A percentile compares a stretch with the other conserved stretches of the same genome.
These are phyloP conservation scores for Phialophora expanda DNA, from an alignment of 2,329 filamentous ascomycete genomes.

Conservation along the genomic window DNA sequence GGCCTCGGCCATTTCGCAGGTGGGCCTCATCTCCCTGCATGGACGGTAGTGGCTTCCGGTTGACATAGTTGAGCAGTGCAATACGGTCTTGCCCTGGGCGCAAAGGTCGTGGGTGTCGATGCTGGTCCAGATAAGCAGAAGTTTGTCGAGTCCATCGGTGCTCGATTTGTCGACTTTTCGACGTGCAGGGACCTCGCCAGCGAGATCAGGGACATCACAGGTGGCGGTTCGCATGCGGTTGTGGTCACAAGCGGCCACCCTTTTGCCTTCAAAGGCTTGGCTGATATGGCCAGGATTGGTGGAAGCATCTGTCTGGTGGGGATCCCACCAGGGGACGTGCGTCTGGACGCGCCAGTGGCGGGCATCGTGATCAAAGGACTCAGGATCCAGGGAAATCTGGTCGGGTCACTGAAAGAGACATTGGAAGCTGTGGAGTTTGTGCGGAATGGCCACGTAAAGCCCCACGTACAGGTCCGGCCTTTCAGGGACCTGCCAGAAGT, in stretches of 20 bases:
- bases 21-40: slow-evolving; percentile 33
- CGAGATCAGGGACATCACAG: slow-evolving; percentile 47
- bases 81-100: slow-evolving; percentile 52
- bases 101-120: slow-evolving; percentile 52
- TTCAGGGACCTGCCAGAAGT: slow-evolving; percentile 51
- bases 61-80: slow-evolving; percentile 45
- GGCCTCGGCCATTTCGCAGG: slow-evolving; percentile 55
- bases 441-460: slow-evolving; percentile 49
- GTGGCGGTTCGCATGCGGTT: slow-evolving; percentile 46
- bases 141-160: slow-evolving; percentile 49
- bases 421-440: slow-evolving; percentile 55
- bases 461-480: slow-evolving; percentile 49
- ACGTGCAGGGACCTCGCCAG: slow-evolving; percentile 43
- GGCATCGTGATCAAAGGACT: slow-evolving; percentile 55
- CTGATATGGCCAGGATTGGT: slow-evolving; percentile 52
- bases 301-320: slow-evolving; percentile 53
- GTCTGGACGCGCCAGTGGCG: slow-evolving; percentile 50
- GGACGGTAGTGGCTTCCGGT: neutral
- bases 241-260: slow-evolving; percentile 52
- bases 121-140: slow-evolving; percentile 47
- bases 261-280: slow-evolving; percentile 47
- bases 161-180: slow-evolving; percentile 51
- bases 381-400: slow-evolving; percentile 51
- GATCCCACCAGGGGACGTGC: slow-evolving; percentile 49
- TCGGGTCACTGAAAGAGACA: slow-evolving; percentile 54